These are phyloP conservation scores for Apium graveolens DNA, from an alignment of 129 eudicot genomes.

Conservation along the genomic window DNA sequence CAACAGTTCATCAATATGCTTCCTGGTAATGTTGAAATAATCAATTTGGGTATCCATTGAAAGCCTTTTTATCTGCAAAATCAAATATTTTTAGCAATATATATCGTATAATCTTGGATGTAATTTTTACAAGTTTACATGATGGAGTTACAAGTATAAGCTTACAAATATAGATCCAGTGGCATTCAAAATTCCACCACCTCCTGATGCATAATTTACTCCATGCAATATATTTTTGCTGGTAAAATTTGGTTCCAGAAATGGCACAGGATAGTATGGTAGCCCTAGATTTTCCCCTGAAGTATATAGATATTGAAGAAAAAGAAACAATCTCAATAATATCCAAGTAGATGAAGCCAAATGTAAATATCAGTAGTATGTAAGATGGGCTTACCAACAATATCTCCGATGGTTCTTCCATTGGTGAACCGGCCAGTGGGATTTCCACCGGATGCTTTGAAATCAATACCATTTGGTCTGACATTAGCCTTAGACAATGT, in stretches of 20 bases:
- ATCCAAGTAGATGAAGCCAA: background rate
- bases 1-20: conserved; percentile 57
- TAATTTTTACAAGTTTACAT: background rate
- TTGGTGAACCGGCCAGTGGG: conserved; percentile 93
- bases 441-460: conserved; percentile 62
- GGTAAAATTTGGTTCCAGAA: conserved; percentile 74
- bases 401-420: conserved; percentile 92
- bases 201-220: conserved; percentile 95
- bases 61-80: conserved; percentile 69
- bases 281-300: conserved; percentile 85
- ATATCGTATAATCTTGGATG: background rate
- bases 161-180: conserved; percentile 93
- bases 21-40: conserved; percentile 82
- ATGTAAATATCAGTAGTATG: background rate
- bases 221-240: conserved; percentile 64
- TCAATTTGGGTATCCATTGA: conserved; percentile 88
- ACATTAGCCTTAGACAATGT: conserved; percentile 79
- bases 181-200: conserved; percentile 87
- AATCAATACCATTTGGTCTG: conserved; percentile 87
- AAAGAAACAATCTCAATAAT: background rate
- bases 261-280: conserved; percentile 61
- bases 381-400: conserved; percentile 44
- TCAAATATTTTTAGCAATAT: background rate
- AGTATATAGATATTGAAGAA: background rate
- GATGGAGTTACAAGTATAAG: background rate